Conservation (phyloP, 306 rosid genomes). For the apple (Malus domestica) region ASM211411v1 NC_041793.1:34839001-34839500, state of each 20-base stretch:
- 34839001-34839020: too few relatives aligned
- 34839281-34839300: neutral
- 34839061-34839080: too few relatives aligned
- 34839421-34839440: constrained; percentile 51
- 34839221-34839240: too few relatives aligned
- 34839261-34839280: neutral
- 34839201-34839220: too few relatives aligned
- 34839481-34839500: constrained; percentile 37
- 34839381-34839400: constrained; percentile 46
- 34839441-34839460: constrained; percentile 51
- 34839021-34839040: too few relatives aligned
- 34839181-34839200: too few relatives aligned
- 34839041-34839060: too few relatives aligned
- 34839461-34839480: constrained; percentile 43
- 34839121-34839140: too few relatives aligned
- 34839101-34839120: too few relatives aligned
- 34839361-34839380: constrained; percentile 54
- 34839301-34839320: neutral
- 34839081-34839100: too few relatives aligned
- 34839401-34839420: constrained; percentile 40
- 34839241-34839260: neutral
- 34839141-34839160: too few relatives aligned
- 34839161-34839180: too few relatives aligned
- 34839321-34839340: constrained; percentile 45
- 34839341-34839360: constrained; percentile 37